A percentile compares a stretch with the other conserved stretches of the same genome.
phyloP scores from a whole-genome alignment of 352 stramenopile species.

The Peronospora farinosa region DNA sequence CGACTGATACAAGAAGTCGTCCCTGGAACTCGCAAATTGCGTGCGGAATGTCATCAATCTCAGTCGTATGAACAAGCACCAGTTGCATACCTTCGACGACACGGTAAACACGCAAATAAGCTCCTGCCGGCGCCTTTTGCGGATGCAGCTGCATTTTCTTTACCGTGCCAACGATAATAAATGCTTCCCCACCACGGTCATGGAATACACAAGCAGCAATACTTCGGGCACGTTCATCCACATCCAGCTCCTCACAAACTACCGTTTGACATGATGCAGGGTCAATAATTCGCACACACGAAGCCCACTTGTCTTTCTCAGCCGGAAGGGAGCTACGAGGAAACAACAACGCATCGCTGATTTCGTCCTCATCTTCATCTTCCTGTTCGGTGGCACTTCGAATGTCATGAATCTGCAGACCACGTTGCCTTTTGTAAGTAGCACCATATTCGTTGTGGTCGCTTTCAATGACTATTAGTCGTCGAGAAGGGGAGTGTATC shows the following conservation, averaged over 20 bases:
- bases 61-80: slow-evolving; percentile 94
- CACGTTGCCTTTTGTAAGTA: slow-evolving; percentile 85
- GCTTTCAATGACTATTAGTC: slow-evolving; percentile 95
- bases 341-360: slow-evolving; percentile 65
- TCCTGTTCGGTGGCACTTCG: slow-evolving; percentile 33
- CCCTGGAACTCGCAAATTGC: slow-evolving; percentile 97
- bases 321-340: slow-evolving; percentile 49
- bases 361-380: slow-evolving; percentile 86
- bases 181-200: slow-evolving; percentile 92
- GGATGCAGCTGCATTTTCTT: slow-evolving; percentile 94
- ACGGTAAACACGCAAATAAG: slow-evolving; percentile 90
- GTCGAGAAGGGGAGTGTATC: slow-evolving; percentile 76
- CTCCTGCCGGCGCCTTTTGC: slow-evolving; percentile 48
- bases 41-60: slow-evolving; percentile 94
- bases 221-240: slow-evolving; percentile 91
- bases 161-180: slow-evolving; percentile 95
- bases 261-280: slow-evolving; percentile 85
- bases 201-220: slow-evolving; percentile 93
- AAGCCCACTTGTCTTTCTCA: slow-evolving; percentile 90
- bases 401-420: slow-evolving; percentile 58
- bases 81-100: slow-evolving; percentile 89
- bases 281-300: slow-evolving; percentile 96
- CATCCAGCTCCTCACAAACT: slow-evolving; percentile 88
- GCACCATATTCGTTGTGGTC: slow-evolving; percentile 95
- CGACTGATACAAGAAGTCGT: slow-evolving; percentile 95